These are phyloP conservation scores for Schizosaccharomyces lindneri DNA, from an alignment of 805 yeast genomes.

Conservation along the genomic window DNA sequence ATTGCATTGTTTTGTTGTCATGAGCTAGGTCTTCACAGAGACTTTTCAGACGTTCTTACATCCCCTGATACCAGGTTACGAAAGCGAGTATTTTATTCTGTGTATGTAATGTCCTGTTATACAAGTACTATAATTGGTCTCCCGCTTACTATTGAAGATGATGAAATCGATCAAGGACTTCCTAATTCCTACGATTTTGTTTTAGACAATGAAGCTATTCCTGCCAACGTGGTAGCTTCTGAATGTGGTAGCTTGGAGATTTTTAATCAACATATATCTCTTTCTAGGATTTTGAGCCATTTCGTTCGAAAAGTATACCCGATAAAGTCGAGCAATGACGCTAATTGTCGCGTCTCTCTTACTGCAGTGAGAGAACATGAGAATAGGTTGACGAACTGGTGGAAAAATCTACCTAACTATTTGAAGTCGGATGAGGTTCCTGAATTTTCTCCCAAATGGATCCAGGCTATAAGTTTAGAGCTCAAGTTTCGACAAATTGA, in stretches of 20 bases:
- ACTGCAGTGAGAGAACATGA: neutral
- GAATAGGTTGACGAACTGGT: neutral
- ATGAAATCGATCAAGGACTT: slow-evolving; percentile 66
- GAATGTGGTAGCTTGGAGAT: neutral
- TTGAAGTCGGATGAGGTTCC: slow-evolving; percentile 16
- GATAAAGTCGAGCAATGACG: neutral
- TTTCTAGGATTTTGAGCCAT: neutral
- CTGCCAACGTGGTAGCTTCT: neutral
- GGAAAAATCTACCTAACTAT: neutral
- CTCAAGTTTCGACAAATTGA: slow-evolving; percentile 31
- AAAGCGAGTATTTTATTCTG: slow-evolving; percentile 69
- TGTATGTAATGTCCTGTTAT: slow-evolving; percentile 74
- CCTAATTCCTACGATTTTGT: slow-evolving; percentile 18
- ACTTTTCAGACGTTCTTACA: neutral
- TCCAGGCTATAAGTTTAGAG: slow-evolving; percentile 3
- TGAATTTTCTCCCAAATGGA: slow-evolving; percentile 10
- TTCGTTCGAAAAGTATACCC: slow-evolving; percentile 1
- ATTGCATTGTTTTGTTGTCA: neutral
- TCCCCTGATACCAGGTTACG: slow-evolving; percentile 42
- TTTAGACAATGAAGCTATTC: neutral
- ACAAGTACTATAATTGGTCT: slow-evolving; percentile 68
- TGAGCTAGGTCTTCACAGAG: neutral
- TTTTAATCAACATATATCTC: neutral
- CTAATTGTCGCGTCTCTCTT: neutral
- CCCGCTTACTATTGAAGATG: slow-evolving; percentile 51